These are phyloP conservation scores for Aquilaria yunnanensis DNA, from an alignment of 345 rosid species.

Conservation along the genomic window DNA sequence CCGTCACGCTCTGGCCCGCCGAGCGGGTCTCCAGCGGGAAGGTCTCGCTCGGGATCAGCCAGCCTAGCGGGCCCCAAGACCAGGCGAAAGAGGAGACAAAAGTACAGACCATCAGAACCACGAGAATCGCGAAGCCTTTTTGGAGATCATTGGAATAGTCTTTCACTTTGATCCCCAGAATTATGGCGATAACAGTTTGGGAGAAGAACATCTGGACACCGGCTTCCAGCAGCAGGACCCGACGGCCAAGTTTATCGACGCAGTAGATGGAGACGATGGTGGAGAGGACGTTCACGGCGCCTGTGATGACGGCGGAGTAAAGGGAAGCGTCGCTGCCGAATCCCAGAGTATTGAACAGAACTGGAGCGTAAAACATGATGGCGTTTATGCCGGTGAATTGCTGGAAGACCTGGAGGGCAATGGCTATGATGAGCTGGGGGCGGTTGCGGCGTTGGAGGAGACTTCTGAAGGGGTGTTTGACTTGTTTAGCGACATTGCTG, in stretches of 20 bases:
- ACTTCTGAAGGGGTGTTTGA: slow-evolving; percentile 86
- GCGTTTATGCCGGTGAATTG: slow-evolving; percentile 94
- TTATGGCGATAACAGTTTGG: slow-evolving; percentile 59
- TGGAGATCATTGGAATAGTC: slow-evolving; percentile 50
- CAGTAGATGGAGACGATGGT: slow-evolving; percentile 79
- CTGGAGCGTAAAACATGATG: slow-evolving; percentile 96
- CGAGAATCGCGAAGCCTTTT: slow-evolving; percentile 42
- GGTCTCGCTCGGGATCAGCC: slow-evolving; percentile 91
- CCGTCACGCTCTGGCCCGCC: slow-evolving; percentile 92
- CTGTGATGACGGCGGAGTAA: slow-evolving; percentile 87
- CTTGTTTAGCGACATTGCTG: slow-evolving; percentile 74
- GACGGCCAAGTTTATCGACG: slow-evolving; percentile 83
- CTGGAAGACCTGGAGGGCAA: slow-evolving; percentile 87
- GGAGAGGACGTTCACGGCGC: slow-evolving; percentile 86
- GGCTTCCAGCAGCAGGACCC: slow-evolving; percentile 74
- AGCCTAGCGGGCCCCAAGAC: slow-evolving; percentile 99
- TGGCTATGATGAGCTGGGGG: slow-evolving; percentile 72
- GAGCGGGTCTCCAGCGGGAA: slow-evolving; percentile 94
- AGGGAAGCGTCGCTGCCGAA: slow-evolving; percentile 77
- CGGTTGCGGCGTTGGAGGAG: slow-evolving; percentile 68
- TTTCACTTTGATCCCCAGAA: slow-evolving; percentile 69
- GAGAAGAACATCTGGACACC: slow-evolving; percentile 92
- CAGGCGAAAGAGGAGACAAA: slow-evolving; percentile 86
- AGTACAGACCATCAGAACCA: slow-evolving; percentile 75
- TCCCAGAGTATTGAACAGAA: slow-evolving; percentile 71